Conservation (phyloP, 1,284 basidiomycete genomes). For the Puccinia sorghi region DNA sequence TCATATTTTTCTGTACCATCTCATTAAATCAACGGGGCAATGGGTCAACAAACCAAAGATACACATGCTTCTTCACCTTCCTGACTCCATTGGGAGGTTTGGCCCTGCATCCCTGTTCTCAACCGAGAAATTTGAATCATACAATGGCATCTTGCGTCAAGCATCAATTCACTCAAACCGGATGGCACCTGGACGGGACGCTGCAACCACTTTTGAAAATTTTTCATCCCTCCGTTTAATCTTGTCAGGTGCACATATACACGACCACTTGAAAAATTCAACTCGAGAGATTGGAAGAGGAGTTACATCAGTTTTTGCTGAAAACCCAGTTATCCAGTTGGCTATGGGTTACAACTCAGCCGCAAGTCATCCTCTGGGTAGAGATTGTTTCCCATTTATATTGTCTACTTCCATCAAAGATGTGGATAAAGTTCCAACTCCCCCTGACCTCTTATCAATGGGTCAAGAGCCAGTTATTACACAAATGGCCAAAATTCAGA, state of each 20-base stretch:
- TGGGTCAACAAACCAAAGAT: constrained; percentile 62
- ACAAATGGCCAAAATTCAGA: neutral
- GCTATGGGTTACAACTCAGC: too few species aligned
- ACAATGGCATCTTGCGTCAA: neutral
- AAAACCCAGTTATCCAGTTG: too few species aligned
- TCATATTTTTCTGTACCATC: constrained; percentile 56
- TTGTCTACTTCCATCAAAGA: too few species aligned
- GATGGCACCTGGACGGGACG: neutral
- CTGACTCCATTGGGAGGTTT: constrained; percentile 50
- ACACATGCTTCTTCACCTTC: constrained; percentile 54
- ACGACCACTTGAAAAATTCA: too few species aligned
- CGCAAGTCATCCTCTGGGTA: too few species aligned
- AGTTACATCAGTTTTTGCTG: too few species aligned
- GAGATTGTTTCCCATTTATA: too few species aligned
- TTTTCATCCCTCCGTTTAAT: constrained; percentile 7
- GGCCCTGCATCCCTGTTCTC: neutral
- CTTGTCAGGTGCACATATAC: constrained; percentile 55
- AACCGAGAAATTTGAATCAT: constrained; percentile 24
- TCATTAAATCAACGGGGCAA: constrained; percentile 55
- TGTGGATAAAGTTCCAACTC: too few species aligned
- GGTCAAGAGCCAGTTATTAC: neutral
- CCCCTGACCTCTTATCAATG: too few species aligned
- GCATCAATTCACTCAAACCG: constrained; percentile 25
- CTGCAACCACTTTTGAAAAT: constrained; percentile 13
- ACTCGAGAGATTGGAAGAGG: constrained; percentile 50